Percentiles rank a stretch among this genome's conserved stretches.
These are phyloP conservation scores for Diaporthe batatas DNA, from an alignment of 2,329 filamentous ascomycete species.

Conservation along the genomic window DNA sequence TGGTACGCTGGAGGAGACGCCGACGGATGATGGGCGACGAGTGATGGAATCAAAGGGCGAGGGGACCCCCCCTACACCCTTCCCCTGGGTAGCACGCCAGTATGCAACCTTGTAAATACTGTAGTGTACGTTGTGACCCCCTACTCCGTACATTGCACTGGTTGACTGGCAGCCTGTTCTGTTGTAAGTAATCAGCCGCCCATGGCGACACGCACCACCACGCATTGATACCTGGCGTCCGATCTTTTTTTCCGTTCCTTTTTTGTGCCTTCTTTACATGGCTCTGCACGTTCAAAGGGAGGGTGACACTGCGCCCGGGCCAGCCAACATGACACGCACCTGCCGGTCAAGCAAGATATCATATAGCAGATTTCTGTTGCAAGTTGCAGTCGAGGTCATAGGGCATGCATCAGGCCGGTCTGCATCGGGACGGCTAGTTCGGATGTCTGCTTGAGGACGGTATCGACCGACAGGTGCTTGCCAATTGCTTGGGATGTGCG, in stretches of 20 bases:
- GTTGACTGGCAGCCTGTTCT: background rate
- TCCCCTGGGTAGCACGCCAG: background rate
- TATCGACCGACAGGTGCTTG: background rate
- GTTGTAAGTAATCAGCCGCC: background rate
- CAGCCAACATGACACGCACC: background rate
- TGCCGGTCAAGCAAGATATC: background rate
- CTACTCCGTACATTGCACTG: constrained; percentile 9
- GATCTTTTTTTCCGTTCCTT: no score
- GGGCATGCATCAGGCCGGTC: constrained; percentile 3
- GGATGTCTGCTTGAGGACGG: background rate
- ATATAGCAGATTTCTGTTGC: background rate
- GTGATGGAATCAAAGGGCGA: background rate
- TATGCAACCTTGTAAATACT: background rate
- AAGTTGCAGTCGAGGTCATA: background rate
- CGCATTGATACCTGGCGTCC: background rate
- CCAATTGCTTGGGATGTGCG: background rate
- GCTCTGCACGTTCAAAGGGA: constrained; percentile 13
- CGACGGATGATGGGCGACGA: background rate
- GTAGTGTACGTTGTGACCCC: constrained; percentile 12
- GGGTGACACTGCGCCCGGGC: background rate
- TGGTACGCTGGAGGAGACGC: background rate
- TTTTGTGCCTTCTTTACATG: background rate
- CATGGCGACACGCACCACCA: background rate
- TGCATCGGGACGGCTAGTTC: constrained; percentile 12
- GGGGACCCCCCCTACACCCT: constrained; percentile 1